A percentile compares a stretch with the other conserved stretches of the same genome.
Evolutionary conservation across 2,329 filamentous ascomycete species (phyloP).

Genomic region (Podosphaera xanthii): DNA sequence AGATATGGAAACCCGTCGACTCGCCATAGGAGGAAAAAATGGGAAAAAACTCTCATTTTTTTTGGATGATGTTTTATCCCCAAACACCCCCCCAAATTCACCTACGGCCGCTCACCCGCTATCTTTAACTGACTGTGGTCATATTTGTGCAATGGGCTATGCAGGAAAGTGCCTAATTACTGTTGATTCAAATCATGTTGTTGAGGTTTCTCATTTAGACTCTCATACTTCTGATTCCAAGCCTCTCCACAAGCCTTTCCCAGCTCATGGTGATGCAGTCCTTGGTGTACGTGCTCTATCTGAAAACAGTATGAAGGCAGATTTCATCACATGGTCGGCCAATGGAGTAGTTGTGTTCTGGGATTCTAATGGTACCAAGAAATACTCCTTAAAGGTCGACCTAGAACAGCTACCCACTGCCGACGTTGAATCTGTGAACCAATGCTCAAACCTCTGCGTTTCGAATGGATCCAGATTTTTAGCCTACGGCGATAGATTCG

Average conservation of each 20-base stretch:
- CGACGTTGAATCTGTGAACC: constrained; percentile 30
- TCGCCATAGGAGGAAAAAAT: constrained; percentile 18
- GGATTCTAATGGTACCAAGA: constrained; percentile 48
- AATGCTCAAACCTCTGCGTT: constrained; percentile 34
- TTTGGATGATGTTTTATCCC: constrained; percentile 20
- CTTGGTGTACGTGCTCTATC: constrained; percentile 49
- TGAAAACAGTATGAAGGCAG: constrained; percentile 36
- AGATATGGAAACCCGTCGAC: constrained; percentile 15
- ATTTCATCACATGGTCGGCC: constrained; percentile 77
- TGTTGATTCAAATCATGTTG: constrained; percentile 51
- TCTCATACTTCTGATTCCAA: constrained; percentile 16
- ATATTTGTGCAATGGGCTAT: constrained; percentile 44
- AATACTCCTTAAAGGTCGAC: constrained; percentile 38
- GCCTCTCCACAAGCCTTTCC: constrained; percentile 27
- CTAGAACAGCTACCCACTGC: constrained; percentile 38
- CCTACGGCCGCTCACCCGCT: constrained; percentile 8
- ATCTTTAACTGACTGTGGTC: constrained; percentile 14
- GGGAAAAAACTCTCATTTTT: constrained; percentile 26
- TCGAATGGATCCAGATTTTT: constrained; percentile 41
- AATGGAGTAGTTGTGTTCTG: constrained; percentile 67
- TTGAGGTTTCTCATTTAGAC: constrained; percentile 30
- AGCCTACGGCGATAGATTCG: constrained; percentile 66
- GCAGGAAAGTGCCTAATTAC: constrained; percentile 45
- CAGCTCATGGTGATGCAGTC: constrained; percentile 40
- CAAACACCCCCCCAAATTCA: constrained; percentile 15